Conservation (phyloP, 2,329 filamentous ascomycete genomes). For the Ceratocystiopsis minuta region DNA sequence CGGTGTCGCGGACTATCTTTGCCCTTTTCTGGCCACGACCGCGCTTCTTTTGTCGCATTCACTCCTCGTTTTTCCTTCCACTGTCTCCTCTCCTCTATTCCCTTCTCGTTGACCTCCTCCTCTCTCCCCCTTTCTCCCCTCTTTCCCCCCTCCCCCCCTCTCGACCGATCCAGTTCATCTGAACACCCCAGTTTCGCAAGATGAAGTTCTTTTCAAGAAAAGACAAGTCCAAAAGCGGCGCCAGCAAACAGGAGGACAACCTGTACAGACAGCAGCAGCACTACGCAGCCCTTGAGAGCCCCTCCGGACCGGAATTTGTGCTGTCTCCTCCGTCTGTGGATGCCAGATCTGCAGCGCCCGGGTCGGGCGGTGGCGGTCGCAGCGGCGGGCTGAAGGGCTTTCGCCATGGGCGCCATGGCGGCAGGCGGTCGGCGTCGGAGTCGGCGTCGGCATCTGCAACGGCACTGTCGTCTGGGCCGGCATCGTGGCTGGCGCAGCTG, state of each 20-base stretch:
- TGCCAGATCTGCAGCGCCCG: no score
- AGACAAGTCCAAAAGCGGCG: constrained; percentile 16
- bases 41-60: no score
- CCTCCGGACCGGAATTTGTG: constrained; percentile 1
- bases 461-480: neutral
- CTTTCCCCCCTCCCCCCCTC: neutral
- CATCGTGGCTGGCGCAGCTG: no score
- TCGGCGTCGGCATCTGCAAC: neutral
- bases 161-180: constrained; percentile 2
- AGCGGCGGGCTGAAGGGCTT: constrained; percentile 3
- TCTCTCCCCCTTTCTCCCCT: no score
- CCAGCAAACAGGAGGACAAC: neutral
- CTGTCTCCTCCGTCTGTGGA: neutral
- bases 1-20: neutral
- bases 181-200: constrained; percentile 6
- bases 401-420: neutral
- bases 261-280: no score
- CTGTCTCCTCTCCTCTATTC: neutral
- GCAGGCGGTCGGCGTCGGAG: neutral
- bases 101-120: neutral
- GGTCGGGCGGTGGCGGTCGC: neutral
- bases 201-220: constrained; percentile 19
- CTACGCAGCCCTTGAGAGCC: constrained; percentile 11
- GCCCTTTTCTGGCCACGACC: no score
- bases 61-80: neutral